Evolutionary conservation across 2,329 filamentous ascomycete genomes (phyloP), one percentile per base, ranked within the genome.

Genomic region (Microcera coccophila): DNA sequence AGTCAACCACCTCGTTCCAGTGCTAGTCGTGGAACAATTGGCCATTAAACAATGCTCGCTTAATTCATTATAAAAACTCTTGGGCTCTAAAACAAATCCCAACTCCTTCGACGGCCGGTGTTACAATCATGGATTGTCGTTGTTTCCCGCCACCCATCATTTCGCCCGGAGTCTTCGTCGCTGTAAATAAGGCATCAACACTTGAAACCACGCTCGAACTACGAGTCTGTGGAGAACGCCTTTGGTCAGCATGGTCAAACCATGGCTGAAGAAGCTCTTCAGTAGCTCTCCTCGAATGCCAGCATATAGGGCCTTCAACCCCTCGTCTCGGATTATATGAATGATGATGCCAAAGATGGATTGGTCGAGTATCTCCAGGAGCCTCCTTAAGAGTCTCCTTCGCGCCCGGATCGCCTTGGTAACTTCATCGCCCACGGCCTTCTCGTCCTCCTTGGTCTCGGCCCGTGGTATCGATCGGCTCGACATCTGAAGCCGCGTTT

Each of bases 201-300:
- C 58, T n/a, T n/a, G n/a, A 52, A 87, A 85, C 65, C 91, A 94
- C 4, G 84, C 56, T 49, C 79, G 79, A 45, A 94, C 78, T 42
- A 95, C 79, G 14, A 83, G 63, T 20, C 78, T 73, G 61, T 95
- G 87, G 8, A 93, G 78, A 4, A 78, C 69, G 42, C 91, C 87
- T 65, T 95, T 95, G 45, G 87, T 81, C 41, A 91, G 70, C 87
- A 95, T 95, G 1, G 89, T 91, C 39, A 90, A 76, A 1, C 90
- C 90, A 57, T 95, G 89, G 17, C 81, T 83, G 57, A 95, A 83
- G 67, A 95, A 94, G 0, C 86, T 85, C 57, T 90, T 90, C 8
- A 90, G 65, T 3, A 95, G 73, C 64, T 94, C 87, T 4, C 82
- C 86, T 12, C 74, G 75, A 1, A 95, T 70, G 4, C 89, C 90